A percentile compares a stretch with the other conserved stretches of the same genome.
These are phyloP conservation scores for Hyaloscypha variabilis DNA, from an alignment of 495 filamentous ascomycete genomes.

Conservation along the genomic window DNA sequence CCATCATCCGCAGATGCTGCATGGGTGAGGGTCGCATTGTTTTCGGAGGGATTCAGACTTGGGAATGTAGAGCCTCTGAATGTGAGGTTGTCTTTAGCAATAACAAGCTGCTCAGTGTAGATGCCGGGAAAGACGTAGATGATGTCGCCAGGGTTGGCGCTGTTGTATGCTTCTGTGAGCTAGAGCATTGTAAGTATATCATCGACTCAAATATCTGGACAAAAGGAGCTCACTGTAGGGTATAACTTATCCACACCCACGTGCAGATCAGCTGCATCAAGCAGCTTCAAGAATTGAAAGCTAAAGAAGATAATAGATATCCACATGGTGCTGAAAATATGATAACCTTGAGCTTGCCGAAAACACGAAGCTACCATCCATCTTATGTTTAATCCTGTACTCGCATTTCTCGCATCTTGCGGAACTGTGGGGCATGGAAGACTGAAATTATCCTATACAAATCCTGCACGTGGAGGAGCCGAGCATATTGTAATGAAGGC, in stretches of 20 bases:
- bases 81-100: conserved; percentile 58
- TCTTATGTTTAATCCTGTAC: too few relatives aligned
- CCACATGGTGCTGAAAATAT: neutral
- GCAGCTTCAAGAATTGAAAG: neutral
- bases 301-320: neutral
- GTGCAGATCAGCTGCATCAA: conserved; percentile 12
- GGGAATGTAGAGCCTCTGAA: conserved; percentile 7
- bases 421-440: too few relatives aligned
- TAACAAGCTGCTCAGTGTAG: conserved; percentile 38
- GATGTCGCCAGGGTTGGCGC: conserved; percentile 6
- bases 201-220: neutral
- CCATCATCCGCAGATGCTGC: too few relatives aligned
- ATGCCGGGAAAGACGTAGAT: conserved; percentile 34
- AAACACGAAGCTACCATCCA: neutral
- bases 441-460: too few relatives aligned
- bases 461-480: too few relatives aligned
- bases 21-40: too few relatives aligned
- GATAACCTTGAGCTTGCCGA: neutral
- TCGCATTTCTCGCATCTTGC: too few relatives aligned
- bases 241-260: conserved; percentile 12
- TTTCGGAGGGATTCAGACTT: neutral
- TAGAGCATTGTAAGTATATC: too few relatives aligned
- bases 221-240: conserved; percentile 1
- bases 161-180: too few relatives aligned
- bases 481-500: too few relatives aligned